These are phyloP conservation scores for Podila epicladia DNA, from an alignment of 192 early-diverging fungal genomes.

Conservation along the genomic window DNA sequence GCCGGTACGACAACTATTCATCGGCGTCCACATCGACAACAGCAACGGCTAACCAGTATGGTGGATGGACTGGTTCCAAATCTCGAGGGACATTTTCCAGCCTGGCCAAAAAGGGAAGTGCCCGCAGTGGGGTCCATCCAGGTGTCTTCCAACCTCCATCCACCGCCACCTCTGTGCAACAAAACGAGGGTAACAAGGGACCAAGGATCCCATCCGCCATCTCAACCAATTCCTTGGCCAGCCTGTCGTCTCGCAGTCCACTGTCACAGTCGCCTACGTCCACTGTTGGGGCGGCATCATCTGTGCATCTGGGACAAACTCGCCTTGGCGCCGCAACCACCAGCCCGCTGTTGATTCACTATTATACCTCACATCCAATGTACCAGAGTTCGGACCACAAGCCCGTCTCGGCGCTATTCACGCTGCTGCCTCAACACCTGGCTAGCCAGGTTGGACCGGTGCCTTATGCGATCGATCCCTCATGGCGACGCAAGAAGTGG, in stretches of 20 bases:
- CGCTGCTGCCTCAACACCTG: slow-evolving; percentile 27
- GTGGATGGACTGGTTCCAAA: slow-evolving; percentile 7
- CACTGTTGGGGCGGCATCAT: slow-evolving; percentile 2
- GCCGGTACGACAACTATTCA: background rate
- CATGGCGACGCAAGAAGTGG: slow-evolving; percentile 37
- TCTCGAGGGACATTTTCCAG: slow-evolving; percentile 35
- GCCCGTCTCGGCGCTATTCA: slow-evolving; percentile 54
- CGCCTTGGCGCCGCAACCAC: background rate
- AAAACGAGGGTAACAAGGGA: background rate
- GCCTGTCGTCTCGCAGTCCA: slow-evolving; percentile 17
- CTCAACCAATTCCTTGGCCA: slow-evolving; percentile 11
- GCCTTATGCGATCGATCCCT: slow-evolving; percentile 32
- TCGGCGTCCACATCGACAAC: slow-evolving; percentile 1
- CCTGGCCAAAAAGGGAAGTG: slow-evolving; percentile 28
- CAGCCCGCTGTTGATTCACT: slow-evolving; percentile 37
- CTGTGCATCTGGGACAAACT: background rate
- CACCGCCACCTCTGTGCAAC: background rate
- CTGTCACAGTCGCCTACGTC: slow-evolving; percentile 22
- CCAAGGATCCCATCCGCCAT: background rate
- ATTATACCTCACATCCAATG: slow-evolving; percentile 49
- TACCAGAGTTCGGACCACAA: slow-evolving; percentile 55
- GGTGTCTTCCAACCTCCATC: slow-evolving; percentile 22
- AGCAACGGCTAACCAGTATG: background rate
- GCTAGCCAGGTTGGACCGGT: slow-evolving; percentile 14
- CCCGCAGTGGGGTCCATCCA: slow-evolving; percentile 12